Percentiles rank a stretch among this genome's conserved stretches.
These are phyloP conservation scores for Aschersonia sp. DNA, from an alignment of 2,329 filamentous ascomycete species.

Conservation along the genomic window DNA sequence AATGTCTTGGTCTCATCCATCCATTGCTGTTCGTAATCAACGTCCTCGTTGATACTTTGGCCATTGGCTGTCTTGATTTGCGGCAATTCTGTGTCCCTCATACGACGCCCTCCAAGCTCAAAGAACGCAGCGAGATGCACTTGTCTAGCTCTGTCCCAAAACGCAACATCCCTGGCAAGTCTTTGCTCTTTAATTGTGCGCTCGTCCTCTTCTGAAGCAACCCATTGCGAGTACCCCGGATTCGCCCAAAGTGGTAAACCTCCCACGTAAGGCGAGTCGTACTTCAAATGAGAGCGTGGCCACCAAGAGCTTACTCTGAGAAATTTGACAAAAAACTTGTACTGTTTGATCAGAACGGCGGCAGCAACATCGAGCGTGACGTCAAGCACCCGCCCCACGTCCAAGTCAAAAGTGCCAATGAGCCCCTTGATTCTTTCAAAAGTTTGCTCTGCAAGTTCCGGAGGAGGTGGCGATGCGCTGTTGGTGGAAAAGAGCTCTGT, in stretches of 20 bases:
- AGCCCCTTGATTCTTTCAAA: conserved; percentile 88
- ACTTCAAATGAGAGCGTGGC: conserved; percentile 49
- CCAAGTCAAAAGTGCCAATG: conserved; percentile 92
- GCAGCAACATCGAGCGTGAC: conserved; percentile 93
- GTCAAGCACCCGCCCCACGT: conserved; percentile 87
- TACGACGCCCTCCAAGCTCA: conserved; percentile 62
- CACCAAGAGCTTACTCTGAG: conserved; percentile 91
- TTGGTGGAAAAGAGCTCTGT: conserved; percentile 91
- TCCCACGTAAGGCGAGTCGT: conserved; percentile 28
- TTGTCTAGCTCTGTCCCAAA: conserved; percentile 70
- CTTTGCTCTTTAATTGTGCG: conserved; percentile 39
- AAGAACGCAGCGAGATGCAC: conserved; percentile 75
- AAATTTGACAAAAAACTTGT: conserved; percentile 87
- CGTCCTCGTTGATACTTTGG: conserved; percentile 28
- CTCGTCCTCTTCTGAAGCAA: conserved; percentile 54
- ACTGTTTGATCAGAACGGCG: conserved; percentile 82
- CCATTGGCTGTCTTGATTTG: conserved; percentile 23
- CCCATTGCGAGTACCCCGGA: conserved; percentile 51
- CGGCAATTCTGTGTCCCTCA: conserved; percentile 43
- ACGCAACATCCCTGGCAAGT: conserved; percentile 52
- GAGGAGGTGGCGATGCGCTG: conserved; percentile 55
- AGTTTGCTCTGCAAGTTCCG: conserved; percentile 65
- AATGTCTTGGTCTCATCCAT: conserved; percentile 67
- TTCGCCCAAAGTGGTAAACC: conserved; percentile 78
- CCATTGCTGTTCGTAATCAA: conserved; percentile 53